phyloP scores from a whole-genome alignment of 2,329 filamentous ascomycete species.

The Ophiostoma sp. region DNA sequence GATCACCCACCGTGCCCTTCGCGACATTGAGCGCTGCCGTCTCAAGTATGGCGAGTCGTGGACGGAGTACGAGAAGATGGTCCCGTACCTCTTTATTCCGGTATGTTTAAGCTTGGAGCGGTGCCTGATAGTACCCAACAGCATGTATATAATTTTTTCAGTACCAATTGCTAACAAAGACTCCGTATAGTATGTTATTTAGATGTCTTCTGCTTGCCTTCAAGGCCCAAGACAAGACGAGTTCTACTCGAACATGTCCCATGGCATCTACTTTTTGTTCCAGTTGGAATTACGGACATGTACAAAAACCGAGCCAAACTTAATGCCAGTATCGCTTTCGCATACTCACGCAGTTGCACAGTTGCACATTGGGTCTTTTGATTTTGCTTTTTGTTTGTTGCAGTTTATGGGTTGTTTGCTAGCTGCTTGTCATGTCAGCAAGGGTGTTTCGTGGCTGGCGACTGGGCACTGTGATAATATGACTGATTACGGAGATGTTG shows the following conservation, averaged over 20 bases:
- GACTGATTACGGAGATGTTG: not conserved
- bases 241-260: not conserved
- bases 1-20: slow-evolving; percentile 71
- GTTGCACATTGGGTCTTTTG: not conserved
- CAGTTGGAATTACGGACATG: not conserved
- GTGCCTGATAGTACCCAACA: no score
- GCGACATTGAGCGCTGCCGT: slow-evolving; percentile 73
- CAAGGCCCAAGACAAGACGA: not conserved
- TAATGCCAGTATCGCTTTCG: not conserved
- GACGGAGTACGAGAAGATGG: slow-evolving; percentile 29
- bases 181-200: slow-evolving; percentile 2
- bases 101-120: not conserved
- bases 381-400: not conserved
- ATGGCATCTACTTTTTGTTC: not conserved
- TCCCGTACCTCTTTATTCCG: slow-evolving; percentile 41
- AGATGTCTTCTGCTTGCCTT: not conserved
- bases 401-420: not conserved
- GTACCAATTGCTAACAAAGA: not conserved
- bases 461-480: not conserved
- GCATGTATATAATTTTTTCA: not conserved
- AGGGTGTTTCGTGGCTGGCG: not conserved
- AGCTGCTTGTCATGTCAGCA: not conserved
- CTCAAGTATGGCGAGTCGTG: slow-evolving; percentile 59
- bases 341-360: not conserved
- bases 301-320: not conserved